Base-by-base conservation (phyloP, 768 basidiomycete species). In the Gloeostereum incarnatum region DNA sequence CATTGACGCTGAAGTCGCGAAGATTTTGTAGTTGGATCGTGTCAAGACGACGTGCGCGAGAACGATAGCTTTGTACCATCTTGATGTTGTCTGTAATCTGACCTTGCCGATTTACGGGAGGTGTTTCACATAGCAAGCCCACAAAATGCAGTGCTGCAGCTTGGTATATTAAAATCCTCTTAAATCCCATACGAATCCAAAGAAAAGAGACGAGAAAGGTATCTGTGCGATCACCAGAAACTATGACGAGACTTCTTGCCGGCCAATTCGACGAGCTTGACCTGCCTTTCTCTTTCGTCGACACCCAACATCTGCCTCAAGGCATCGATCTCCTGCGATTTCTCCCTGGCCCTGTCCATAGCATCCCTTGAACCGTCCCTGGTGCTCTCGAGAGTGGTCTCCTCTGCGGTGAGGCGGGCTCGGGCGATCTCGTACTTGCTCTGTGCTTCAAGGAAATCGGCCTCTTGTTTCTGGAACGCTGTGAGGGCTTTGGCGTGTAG, bases 301-400 rank as follows among this genome's bases (percentile, higher is more conserved):
- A 75, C 76, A 24, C 71, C 73, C 51, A 81, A 78, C 48, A 76
- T 67, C 14, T 65, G 61, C 21, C 83, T 62, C 36, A 88, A 53
- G 44, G 68, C 67, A 46, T 88, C 82, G 2, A 90, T 69, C 49
- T 88, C 82, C 38, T 72, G 67, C n/a, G 71, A 69, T 64, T 87
- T 88, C 39, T 78, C 77, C 36, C 76, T 69, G 38, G 88, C 60
- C 47, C 69, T 71, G 36, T 73, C 65, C 1, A 81, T 83, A 17
- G 73, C 67, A 36, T 78, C 69, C 37, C 54, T 63, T 2, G 79
- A 76, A 5, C 71, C 73, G 18, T 68, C 63, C 31, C 70, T 66
- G 14, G 71, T 59, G 1, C 61, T 61, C 18, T 75, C 72, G 18
- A 84, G 53, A 3, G 62, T 55, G 40, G 73, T 70, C 16, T 62